A percentile compares a stretch with the other conserved stretches of the same genome.
phyloP scores from a whole-genome alignment of 148 eudicot genomes.

The Nyssa sinensis region DNA sequence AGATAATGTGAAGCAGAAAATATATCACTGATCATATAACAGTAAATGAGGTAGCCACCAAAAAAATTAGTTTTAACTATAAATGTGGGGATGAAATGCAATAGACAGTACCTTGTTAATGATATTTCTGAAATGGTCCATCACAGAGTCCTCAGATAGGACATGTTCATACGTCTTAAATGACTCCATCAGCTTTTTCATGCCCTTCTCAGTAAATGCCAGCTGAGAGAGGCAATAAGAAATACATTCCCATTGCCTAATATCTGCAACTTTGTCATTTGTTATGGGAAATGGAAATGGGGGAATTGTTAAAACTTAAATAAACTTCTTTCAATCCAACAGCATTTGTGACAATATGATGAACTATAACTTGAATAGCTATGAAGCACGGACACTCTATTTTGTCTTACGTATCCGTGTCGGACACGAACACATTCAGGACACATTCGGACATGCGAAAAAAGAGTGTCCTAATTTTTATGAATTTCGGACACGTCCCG shows the following conservation, averaged over 20 bases:
- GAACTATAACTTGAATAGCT: neutral
- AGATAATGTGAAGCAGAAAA: neutral
- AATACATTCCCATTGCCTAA: slow-evolving; percentile 77
- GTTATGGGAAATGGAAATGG: no score
- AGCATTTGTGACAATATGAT: neutral
- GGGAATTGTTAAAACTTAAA: neutral
- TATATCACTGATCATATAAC: neutral
- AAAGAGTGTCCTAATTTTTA: no score
- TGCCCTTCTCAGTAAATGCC: slow-evolving; percentile 91
- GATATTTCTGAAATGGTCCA: slow-evolving; percentile 82
- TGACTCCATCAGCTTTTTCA: slow-evolving; percentile 84
- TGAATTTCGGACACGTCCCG: no score
- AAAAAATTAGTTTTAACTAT: neutral
- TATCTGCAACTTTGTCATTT: slow-evolving; percentile 44
- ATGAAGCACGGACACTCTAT: no score
- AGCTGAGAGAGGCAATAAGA: slow-evolving; percentile 99
- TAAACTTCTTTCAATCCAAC: neutral
- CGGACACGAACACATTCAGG: no score
- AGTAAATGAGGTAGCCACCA: neutral
- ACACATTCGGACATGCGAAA: no score
- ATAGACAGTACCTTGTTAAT: slow-evolving; percentile 66
- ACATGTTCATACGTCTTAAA: slow-evolving; percentile 87
- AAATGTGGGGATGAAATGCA: neutral
- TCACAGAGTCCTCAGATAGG: slow-evolving; percentile 71
- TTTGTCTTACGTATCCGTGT: no score